Base-by-base conservation (phyloP, 192 early-diverging fungal genomes). In the Piromyces sp. region DNA sequence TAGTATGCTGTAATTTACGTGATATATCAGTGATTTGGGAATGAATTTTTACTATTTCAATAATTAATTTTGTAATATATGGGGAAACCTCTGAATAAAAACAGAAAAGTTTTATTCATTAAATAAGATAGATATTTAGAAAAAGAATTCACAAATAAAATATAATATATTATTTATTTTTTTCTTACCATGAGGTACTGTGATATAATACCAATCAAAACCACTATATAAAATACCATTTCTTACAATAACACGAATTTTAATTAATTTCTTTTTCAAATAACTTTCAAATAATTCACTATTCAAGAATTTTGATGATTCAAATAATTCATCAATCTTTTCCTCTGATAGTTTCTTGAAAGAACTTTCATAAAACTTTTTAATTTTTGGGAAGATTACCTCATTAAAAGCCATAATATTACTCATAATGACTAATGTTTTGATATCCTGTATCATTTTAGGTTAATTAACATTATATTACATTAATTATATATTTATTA, bases 11-110 rank as follows among this genome's bases (percentile, higher is more conserved):
- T 26, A 99, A 87, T 29, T 90, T 91, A 80, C 91, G 30, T 30
- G 94, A 93, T 29, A 96, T 89, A 84, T 93, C 94, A 79, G 89
- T 95, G 79, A 99, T 92, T 86, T 95, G 91, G 0, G 97, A 92
- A 83, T 99, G 97, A 5, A 95, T 92, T 83, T 95, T 88, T 16
- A 99, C 97, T 79, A 99, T 84, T 58, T 88, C 89, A 81, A 96
- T 88, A 81, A 99, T 84, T 36, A 95, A 92, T 82, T 96, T 94
- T 33, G 93, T 93, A 36, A 94, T 93, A 87, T 96, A 96, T 12
- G 95, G 89, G 80, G 96, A 93, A 13, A 96, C 94, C 82, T 96
- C 95, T 94, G 80, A 29, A n/a, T 68, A 83, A 36, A 22, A 81
- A 30, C 26, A 85, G 30, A 37, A 79, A 28, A 26, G 28, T 33